Conservation (phyloP, 345 rosid species). For the Turritis glabra region DNA sequence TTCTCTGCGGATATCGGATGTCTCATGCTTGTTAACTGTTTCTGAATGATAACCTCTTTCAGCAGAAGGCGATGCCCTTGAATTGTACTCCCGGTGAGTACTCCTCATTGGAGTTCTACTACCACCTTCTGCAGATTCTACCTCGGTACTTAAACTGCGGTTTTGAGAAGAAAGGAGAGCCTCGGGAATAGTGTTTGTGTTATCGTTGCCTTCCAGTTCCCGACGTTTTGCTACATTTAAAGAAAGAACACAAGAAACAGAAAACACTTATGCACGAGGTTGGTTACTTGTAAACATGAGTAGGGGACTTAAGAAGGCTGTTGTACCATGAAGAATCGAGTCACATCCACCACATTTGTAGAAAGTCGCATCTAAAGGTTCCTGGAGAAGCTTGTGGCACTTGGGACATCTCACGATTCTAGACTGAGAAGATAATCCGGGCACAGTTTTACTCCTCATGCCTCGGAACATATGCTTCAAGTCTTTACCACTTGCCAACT, state of each 20-base stretch:
- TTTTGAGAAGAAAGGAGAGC: constrained; percentile 37
- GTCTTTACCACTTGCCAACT: constrained; percentile 39
- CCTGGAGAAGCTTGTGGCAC: constrained; percentile 62
- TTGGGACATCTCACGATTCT: constrained; percentile 75
- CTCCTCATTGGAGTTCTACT: constrained; percentile 33
- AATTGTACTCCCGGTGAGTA: constrained; percentile 54
- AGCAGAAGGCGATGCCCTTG: constrained; percentile 52
- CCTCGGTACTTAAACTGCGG: constrained; percentile 14
- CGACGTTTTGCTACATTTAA: constrained; percentile 50
- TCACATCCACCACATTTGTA: constrained; percentile 71
- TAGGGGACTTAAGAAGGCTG: not conserved
- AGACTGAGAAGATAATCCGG: constrained; percentile 42
- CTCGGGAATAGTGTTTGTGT: constrained; percentile 29
- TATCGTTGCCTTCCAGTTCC: constrained; percentile 33
- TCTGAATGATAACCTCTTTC: constrained; percentile 49
- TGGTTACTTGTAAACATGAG: not conserved
- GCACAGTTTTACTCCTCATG: constrained; percentile 37
- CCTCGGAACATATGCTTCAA: constrained; percentile 37
- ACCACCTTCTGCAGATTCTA: constrained; percentile 20
- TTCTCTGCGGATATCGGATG: constrained; percentile 44
- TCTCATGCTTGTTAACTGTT: constrained; percentile 35
- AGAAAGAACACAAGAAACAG: constrained; percentile 6
- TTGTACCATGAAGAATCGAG: constrained; percentile 59
- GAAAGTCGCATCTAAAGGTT: constrained; percentile 48
- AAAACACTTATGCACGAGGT: constrained; percentile 16